phyloP scores from a whole-genome alignment of 148 eudicot species.

The Vaccinium darrowii region DNA sequence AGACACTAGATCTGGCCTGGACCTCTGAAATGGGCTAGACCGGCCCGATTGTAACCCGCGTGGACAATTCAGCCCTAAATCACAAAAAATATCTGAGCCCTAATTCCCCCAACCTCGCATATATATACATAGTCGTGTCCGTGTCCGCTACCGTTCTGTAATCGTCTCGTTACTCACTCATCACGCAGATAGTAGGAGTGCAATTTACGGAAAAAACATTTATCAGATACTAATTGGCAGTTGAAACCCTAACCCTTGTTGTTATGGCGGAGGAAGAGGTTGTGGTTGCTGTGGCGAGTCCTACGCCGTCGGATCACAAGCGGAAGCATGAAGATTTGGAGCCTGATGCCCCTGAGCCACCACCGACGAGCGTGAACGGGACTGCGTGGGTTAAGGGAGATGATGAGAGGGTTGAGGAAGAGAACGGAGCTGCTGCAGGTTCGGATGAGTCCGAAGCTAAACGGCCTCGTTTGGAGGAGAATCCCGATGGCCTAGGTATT shows the following conservation, averaged over 20 bases:
- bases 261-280: constrained; percentile 48
- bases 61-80: background rate
- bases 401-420: background rate
- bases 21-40: background rate
- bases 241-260: constrained; percentile 9
- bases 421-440: constrained; percentile 25
- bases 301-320: constrained; percentile 41
- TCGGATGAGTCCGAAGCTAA: constrained; percentile 38
- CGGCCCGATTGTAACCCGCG: background rate
- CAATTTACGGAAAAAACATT: background rate
- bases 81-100: constrained; percentile 2
- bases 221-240: background rate
- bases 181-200: background rate
- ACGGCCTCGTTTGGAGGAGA: constrained; percentile 67
- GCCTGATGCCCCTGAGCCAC: constrained; percentile 25
- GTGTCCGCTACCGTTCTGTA: background rate
- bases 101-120: background rate
- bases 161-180: background rate
- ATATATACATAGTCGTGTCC: background rate
- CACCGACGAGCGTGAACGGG: background rate
- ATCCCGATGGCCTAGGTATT: constrained; percentile 42
- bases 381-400: constrained; percentile 15
- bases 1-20: background rate
- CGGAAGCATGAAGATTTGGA: constrained; percentile 65
- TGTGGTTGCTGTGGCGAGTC: constrained; percentile 21